Percentiles rank a stretch among this genome's conserved stretches.
phyloP scores from a whole-genome alignment of 768 basidiomycete genomes.

The Xerocomellus chrysenteron region DNA sequence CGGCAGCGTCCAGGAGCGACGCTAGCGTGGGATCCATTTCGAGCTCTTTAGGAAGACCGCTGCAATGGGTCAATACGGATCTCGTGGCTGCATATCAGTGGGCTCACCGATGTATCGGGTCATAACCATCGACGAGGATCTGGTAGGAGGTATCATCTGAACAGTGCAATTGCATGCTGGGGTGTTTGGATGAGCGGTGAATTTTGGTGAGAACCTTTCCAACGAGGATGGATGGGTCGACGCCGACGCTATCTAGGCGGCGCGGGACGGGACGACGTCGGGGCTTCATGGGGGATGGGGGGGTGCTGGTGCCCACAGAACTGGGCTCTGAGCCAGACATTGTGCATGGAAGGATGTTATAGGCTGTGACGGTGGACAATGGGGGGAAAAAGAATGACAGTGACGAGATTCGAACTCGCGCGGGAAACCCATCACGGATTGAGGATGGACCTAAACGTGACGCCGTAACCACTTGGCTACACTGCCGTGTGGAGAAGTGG shows the following conservation, averaged over 20 bases:
- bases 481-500: constrained; percentile 34
- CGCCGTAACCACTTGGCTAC: constrained; percentile 62
- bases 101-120: constrained; percentile 46
- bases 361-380: constrained; percentile 11
- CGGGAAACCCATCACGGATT: constrained; percentile 58
- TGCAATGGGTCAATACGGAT: constrained; percentile 3
- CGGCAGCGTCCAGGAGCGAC: constrained; percentile 40
- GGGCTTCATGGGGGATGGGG: constrained; percentile 23
- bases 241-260: constrained; percentile 32
- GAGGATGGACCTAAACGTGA: constrained; percentile 49
- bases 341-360: constrained; percentile 8
- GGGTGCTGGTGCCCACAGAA: constrained; percentile 14
- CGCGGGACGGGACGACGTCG: constrained; percentile 37
- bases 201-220: constrained; percentile 45
- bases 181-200: constrained; percentile 43
- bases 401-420: constrained; percentile 63
- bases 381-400: constrained; percentile 37
- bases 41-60: constrained; percentile 57
- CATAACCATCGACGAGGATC: constrained; percentile 63
- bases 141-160: constrained; percentile 44
- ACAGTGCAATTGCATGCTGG: constrained; percentile 48
- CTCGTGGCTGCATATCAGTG: background rate
- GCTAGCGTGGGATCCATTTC: constrained; percentile 49
- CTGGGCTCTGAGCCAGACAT: constrained; percentile 18
- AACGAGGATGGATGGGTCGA: constrained; percentile 41